Conservation (phyloP, 306 rosid species). For the Cucumis cinereus region DNA sequence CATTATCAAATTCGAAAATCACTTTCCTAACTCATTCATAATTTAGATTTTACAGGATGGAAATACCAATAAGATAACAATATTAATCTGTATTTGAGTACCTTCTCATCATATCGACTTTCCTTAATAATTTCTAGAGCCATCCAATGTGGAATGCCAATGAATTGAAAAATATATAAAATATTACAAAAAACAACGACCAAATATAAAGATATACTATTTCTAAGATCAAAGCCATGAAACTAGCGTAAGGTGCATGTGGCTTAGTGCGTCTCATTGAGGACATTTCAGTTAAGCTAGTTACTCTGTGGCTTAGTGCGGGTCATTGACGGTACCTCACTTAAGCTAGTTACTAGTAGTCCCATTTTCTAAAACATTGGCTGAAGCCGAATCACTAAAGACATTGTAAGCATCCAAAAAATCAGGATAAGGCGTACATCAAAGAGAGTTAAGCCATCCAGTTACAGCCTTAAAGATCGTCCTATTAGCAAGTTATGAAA, state of each 20-base stretch:
- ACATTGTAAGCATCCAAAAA: neutral
- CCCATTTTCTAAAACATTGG: neutral
- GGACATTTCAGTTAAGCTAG: neutral
- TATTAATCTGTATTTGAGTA: constrained; percentile 16
- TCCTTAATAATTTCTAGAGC: constrained; percentile 99
- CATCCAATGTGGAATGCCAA: constrained; percentile 99
- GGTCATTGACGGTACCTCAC: neutral
- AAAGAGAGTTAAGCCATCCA: neutral
- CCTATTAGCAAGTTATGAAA: neutral
- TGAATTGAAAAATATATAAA: constrained; percentile 53
- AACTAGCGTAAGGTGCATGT: neutral
- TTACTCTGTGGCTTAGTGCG: neutral
- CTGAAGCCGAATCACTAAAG: neutral
- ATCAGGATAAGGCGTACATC: neutral
- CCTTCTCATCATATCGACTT: constrained; percentile 99
- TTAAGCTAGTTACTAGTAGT: neutral
- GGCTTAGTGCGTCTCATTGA: neutral
- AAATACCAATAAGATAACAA: constrained; percentile 10
- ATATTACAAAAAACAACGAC: constrained; percentile 14
- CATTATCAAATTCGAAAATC: neutral
- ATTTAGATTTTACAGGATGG: neutral
- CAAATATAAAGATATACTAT: constrained; percentile 8
- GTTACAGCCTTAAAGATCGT: neutral
- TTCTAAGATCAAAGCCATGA: neutral
- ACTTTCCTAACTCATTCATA: neutral